Base-by-base conservation (phyloP, 257 asterid genomes). In the Mitragyna speciosa region DNA sequence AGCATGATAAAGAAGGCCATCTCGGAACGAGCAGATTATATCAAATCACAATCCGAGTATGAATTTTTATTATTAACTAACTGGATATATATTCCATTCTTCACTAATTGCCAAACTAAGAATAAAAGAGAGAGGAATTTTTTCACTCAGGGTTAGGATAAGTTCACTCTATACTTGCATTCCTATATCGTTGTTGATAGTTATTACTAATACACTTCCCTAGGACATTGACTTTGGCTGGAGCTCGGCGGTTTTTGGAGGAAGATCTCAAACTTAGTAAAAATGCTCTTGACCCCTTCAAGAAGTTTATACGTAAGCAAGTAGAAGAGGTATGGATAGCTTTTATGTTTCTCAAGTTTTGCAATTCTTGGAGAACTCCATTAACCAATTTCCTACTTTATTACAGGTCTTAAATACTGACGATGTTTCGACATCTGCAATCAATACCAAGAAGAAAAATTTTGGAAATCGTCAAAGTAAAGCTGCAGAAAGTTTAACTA, bases 231-330 rank as follows among this genome's bases (percentile, higher is more conserved):
- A 88, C 97, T 77, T 78, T 91, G 82, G 94, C 84, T 70, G 92
- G 93, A 82, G 95, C 91, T 80, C 97, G 99, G 68, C 88, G 93
- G n/a, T 93, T 88, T 84, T 84, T 96, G 45, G 99, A 94, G 87
- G 96, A 88, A 86, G 97, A 94, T 83, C 93, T 96, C 78, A 93
- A 91, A 75, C 97, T 96, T 83, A 90, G 82, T 56, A 87, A 88
- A 87, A 76, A 82, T 81, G 66, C 87, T 61, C 96, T 96, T 7
- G 96, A 96, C 83, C 89, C 97, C 76, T 94, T 88, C 85, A 94
- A 92, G 84, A 86, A 87, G 80, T 89, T 94, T 82, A 89, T 94
- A 76, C 86, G 87, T 80, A 77, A 64, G 75, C 87, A 89, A 84
- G 78, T 93, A 81, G 97, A 92, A 81, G 84, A 89, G 95, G 99